Conservation (phyloP, 805 yeast species). For the Pichia pseudocactophila region DNA sequence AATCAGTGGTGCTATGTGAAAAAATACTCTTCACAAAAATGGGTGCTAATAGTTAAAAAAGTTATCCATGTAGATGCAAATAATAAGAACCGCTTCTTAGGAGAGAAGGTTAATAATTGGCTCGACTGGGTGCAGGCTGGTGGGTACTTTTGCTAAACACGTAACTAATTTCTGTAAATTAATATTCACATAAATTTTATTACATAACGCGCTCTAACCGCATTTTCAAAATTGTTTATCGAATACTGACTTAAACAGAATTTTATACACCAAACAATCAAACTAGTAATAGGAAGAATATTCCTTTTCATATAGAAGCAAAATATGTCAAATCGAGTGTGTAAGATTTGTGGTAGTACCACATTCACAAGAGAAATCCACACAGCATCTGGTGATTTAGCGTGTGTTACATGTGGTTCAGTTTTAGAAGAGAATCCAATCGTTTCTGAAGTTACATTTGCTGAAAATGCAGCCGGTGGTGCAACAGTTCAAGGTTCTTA, state of each 20-base stretch:
- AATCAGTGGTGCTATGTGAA: conserved; percentile 23
- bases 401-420: conserved; percentile 77
- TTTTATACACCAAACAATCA: no score
- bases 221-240: neutral
- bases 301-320: no score
- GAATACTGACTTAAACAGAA: no score
- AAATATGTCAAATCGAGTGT: conserved; percentile 12
- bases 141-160: conserved; percentile 4
- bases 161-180: neutral
- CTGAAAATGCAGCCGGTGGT: conserved; percentile 87
- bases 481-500: conserved; percentile 94
- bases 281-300: no score
- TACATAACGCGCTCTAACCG: no score
- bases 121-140: conserved; percentile 5
- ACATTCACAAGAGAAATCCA: conserved; percentile 43
- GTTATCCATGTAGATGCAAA: conserved; percentile 13
- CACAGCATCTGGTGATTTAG: conserved; percentile 63
- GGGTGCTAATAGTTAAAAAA: conserved; percentile 17
- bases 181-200: no score
- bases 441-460: conserved; percentile 91
- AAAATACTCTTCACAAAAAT: conserved; percentile 8
- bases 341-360: conserved; percentile 42
- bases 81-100: conserved; percentile 13
- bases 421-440: conserved; percentile 90
- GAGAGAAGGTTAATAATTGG: conserved; percentile 22